Evolutionary conservation across 495 filamentous ascomycete genomes (phyloP).

Genomic region (Talaromyces liani): DNA sequence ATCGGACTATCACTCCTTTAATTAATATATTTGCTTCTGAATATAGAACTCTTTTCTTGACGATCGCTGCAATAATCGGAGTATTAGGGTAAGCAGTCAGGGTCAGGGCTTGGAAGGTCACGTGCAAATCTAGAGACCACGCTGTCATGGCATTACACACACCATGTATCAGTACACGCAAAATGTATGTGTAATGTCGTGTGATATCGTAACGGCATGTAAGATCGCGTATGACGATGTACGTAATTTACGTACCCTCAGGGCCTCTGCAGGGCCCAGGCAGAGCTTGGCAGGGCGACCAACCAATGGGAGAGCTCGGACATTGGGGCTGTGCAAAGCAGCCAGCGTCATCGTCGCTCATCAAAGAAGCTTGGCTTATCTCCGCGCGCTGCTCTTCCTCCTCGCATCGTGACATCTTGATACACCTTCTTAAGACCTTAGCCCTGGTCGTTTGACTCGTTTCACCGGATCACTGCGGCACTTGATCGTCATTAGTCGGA

Average conservation of each 20-base stretch:
- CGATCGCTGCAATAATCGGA: neutral
- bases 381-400: neutral
- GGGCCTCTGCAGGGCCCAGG: neutral
- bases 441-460: neutral
- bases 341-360: neutral
- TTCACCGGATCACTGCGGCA: neutral
- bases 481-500: neutral
- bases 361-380: conserved; percentile 4
- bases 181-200: neutral
- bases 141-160: neutral
- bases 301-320: neutral
- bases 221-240: neutral
- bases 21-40: neutral
- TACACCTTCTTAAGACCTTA: neutral
- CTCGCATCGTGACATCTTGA: neutral
- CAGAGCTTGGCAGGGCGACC: neutral
- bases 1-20: neutral
- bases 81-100: neutral
- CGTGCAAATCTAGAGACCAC: neutral
- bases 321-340: conserved; percentile 5
- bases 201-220: neutral
- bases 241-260: neutral
- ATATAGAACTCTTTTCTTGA: neutral
- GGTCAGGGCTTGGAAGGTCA: neutral
- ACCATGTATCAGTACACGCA: neutral